phyloP scores from a whole-genome alignment of 495 filamentous ascomycete genomes.

The Hypoxylon cercidicola region DNA sequence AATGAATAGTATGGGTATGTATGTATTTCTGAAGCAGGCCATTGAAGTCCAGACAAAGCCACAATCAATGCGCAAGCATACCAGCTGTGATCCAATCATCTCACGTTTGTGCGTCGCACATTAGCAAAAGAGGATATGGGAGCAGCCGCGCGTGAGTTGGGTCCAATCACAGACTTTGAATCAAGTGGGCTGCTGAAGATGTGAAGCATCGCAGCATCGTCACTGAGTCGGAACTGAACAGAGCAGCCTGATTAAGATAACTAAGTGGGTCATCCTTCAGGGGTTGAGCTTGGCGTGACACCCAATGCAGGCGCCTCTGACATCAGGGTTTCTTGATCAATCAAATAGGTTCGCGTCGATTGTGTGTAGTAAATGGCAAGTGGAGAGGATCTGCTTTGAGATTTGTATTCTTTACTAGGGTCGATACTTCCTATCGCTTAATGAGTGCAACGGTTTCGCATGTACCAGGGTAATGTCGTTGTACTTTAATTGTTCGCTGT shows the following conservation, averaged over 20 bases:
- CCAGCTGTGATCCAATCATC: not conserved
- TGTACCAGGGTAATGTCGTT: conserved; percentile 4
- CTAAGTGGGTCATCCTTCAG: conserved; percentile 30
- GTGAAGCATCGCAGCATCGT: conserved; percentile 21
- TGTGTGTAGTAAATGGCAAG: conserved; percentile 11
- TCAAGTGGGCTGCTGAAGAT: conserved; percentile 14
- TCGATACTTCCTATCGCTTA: conserved; percentile 18
- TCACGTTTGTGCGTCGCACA: not conserved
- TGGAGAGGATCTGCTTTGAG: conserved; percentile 4
- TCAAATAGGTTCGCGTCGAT: not conserved
- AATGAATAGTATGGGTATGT: no score
- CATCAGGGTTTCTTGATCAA: conserved; percentile 28
- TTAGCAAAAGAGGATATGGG: conserved; percentile 1
- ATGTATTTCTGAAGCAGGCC: no score
- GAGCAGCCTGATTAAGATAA: conserved; percentile 16
- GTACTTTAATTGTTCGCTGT: conserved; percentile 8
- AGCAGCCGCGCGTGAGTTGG: conserved; percentile 41
- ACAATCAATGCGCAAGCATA: not conserved
- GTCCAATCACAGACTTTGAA: conserved; percentile 31
- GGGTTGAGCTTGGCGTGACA: conserved; percentile 23
- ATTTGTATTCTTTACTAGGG: conserved; percentile 14
- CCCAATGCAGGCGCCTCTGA: conserved; percentile 29
- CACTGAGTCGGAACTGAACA: not conserved
- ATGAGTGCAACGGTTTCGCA: not conserved
- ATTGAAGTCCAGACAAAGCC: no score